Evolutionary conservation across 371 early-diverging fungal genomes (phyloP).

Genomic region (Syncephalastrum racemosum): DNA sequence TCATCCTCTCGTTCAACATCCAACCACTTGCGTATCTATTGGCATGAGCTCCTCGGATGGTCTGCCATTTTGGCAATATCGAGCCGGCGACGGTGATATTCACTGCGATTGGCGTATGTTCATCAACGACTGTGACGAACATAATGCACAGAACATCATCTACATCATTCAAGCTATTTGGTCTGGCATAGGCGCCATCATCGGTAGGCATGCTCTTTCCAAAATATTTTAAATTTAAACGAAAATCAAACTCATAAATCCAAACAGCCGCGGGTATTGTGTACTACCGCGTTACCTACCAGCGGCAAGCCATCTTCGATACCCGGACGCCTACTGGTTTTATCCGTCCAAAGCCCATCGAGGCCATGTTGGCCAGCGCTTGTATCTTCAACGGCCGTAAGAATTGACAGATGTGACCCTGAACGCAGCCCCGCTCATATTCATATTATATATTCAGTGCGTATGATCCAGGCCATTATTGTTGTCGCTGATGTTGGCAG

Average conservation of each 20-base stretch:
- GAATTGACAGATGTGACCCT: slow-evolving; percentile 7
- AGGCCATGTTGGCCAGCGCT: slow-evolving; percentile 33
- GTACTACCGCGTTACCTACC: slow-evolving; percentile 20
- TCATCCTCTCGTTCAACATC: slow-evolving; percentile 4
- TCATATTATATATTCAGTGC: slow-evolving; percentile 17
- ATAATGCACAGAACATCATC: slow-evolving; percentile 19
- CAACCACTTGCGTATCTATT: background rate
- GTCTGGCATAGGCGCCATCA: slow-evolving; percentile 18
- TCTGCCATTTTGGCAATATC: slow-evolving; percentile 31
- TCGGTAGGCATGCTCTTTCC: slow-evolving; percentile 19
- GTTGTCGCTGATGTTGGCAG: slow-evolving; percentile 20
- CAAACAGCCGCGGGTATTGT: slow-evolving; percentile 17
- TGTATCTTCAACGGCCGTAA: slow-evolving; percentile 29
- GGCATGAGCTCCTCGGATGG: slow-evolving; percentile 13
- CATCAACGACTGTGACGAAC: slow-evolving; percentile 26
- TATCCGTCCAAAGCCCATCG: slow-evolving; percentile 40
- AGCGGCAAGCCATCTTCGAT: slow-evolving; percentile 26
- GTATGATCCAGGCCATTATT: slow-evolving; percentile 27
- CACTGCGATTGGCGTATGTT: slow-evolving; percentile 44
- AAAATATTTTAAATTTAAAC: background rate
- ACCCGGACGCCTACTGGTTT: slow-evolving; percentile 18
- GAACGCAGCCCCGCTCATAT: background rate
- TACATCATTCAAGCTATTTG: slow-evolving; percentile 25
- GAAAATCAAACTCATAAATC: background rate
- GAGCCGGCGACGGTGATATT: slow-evolving; percentile 24